Evolutionary conservation across 2,329 filamentous ascomycete genomes (phyloP).

Genomic region (Salinomyces thailandicus): DNA sequence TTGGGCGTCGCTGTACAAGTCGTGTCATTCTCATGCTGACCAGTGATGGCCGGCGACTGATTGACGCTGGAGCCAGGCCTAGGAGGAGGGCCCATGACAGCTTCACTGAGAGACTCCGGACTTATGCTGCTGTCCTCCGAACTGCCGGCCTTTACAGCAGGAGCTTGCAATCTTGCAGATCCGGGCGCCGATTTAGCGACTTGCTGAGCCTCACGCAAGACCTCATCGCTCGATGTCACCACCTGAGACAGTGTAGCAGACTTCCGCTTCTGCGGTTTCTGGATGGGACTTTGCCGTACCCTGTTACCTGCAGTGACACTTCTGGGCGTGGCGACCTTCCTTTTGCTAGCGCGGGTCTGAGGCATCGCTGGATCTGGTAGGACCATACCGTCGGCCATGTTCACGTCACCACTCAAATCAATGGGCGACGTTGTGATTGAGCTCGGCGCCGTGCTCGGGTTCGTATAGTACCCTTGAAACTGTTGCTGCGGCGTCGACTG

Average conservation of each 20-base stretch:
- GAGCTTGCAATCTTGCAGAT: slow-evolving; percentile 15
- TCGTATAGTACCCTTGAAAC: slow-evolving; percentile 31
- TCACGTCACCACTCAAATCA: slow-evolving; percentile 37
- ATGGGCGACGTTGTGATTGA: slow-evolving; percentile 40
- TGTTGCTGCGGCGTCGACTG: slow-evolving; percentile 30
- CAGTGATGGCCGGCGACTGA: slow-evolving; percentile 56
- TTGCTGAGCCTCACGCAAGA: slow-evolving; percentile 29
- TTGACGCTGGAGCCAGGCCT: slow-evolving; percentile 47
- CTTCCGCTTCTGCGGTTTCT: slow-evolving; percentile 50
- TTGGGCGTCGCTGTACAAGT: slow-evolving; percentile 20
- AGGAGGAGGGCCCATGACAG: slow-evolving; percentile 49
- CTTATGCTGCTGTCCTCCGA: slow-evolving; percentile 41
- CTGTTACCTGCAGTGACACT: slow-evolving; percentile 32
- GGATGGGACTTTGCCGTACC: slow-evolving; percentile 61
- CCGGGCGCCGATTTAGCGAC: slow-evolving; percentile 16
- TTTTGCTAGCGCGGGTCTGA: slow-evolving; percentile 36
- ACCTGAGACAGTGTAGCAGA: slow-evolving; percentile 33
- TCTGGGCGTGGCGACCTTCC: slow-evolving; percentile 42
- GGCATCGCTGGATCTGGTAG: slow-evolving; percentile 11
- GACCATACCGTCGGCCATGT: slow-evolving; percentile 30
- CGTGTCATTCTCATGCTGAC: slow-evolving; percentile 34
- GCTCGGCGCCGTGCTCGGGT: slow-evolving; percentile 45
- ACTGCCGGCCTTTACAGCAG: slow-evolving; percentile 20
- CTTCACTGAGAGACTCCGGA: slow-evolving; percentile 38
- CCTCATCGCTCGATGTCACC: slow-evolving; percentile 36